These are phyloP conservation scores for Xylariaceae sp. DNA, from an alignment of 2,329 filamentous ascomycete genomes.

Conservation along the genomic window DNA sequence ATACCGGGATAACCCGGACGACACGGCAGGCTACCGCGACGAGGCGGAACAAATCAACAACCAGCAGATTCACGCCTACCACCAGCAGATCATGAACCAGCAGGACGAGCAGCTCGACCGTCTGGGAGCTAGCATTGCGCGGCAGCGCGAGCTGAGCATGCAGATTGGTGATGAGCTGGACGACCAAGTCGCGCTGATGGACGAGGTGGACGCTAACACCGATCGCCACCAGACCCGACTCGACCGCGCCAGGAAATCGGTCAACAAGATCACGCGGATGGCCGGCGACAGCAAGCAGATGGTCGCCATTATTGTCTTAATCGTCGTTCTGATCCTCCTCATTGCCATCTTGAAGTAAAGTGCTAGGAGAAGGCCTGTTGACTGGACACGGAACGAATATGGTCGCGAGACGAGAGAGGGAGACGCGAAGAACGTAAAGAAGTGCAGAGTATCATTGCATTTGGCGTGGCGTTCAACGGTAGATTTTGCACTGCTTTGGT, in stretches of 20 bases:
- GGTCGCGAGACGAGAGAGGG: neutral
- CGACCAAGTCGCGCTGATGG: constrained; percentile 80
- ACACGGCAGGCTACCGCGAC: constrained; percentile 55
- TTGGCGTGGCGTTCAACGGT: constrained; percentile 24
- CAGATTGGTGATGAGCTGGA: constrained; percentile 96
- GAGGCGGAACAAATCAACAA: constrained; percentile 65
- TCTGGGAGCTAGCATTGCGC: constrained; percentile 78
- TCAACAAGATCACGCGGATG: constrained; percentile 68
- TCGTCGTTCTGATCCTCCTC: constrained; percentile 75
- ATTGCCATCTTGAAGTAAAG: constrained; percentile 76
- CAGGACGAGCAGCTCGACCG: constrained; percentile 92
- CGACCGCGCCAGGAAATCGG: constrained; percentile 66
- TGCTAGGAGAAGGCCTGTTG: no score
- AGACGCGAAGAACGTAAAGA: neutral
- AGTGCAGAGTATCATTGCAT: constrained; percentile 17
- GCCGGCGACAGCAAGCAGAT: constrained; percentile 86
- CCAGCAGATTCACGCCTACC: constrained; percentile 81
- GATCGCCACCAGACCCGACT: constrained; percentile 77
- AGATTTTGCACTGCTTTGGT: constrained; percentile 14
- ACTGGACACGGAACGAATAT: neutral
- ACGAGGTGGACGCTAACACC: constrained; percentile 79
- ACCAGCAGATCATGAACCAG: constrained; percentile 73
- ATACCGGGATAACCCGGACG: constrained; percentile 67
- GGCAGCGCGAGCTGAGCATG: constrained; percentile 89
- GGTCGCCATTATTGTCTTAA: constrained; percentile 74